A percentile compares a stretch with the other conserved stretches of the same genome.
phyloP scores from a whole-genome alignment of 139 green algal genomes.

The Haematococcus sp. region DNA sequence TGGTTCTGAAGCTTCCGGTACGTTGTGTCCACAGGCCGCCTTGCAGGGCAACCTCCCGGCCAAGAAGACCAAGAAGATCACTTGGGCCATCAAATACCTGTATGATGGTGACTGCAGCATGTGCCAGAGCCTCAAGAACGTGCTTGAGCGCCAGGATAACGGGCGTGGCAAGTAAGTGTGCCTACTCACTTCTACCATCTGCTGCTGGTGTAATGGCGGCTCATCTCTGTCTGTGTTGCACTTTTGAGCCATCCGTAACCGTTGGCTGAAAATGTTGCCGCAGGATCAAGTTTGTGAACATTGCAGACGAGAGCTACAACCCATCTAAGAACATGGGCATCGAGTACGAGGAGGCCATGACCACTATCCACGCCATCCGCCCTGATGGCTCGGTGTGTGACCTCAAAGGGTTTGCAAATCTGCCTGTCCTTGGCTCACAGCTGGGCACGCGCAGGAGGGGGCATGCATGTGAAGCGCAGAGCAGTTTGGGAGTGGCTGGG shows the following conservation, averaged over 20 bases:
- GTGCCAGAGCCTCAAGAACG: slow-evolving; percentile 57
- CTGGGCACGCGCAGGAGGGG: too few relatives aligned
- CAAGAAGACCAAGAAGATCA: slow-evolving; percentile 6
- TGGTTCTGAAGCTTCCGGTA: too few relatives aligned
- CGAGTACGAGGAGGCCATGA: slow-evolving; percentile 65
- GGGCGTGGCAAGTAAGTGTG: neutral
- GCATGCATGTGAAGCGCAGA: too few relatives aligned
- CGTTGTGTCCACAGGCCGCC: neutral
- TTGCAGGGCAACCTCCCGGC: neutral
- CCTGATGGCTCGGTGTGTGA: slow-evolving; percentile 48
- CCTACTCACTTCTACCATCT: too few relatives aligned
- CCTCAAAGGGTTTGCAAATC: neutral
- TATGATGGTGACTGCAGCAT: slow-evolving; percentile 75
- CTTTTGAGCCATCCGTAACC: neutral
- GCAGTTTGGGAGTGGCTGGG: too few relatives aligned
- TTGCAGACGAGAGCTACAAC: slow-evolving; percentile 45
- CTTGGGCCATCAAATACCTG: slow-evolving; percentile 67
- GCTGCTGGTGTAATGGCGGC: too few relatives aligned
- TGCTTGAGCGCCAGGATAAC: slow-evolving; percentile 52
- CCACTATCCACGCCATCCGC: slow-evolving; percentile 72
- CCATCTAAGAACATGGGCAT: slow-evolving; percentile 54
- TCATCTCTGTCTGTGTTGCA: neutral
- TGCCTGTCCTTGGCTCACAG: too few relatives aligned
- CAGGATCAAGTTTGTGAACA: slow-evolving; percentile 60
- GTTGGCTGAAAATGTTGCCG: neutral